Percentiles rank a stretch among this genome's conserved stretches.
Conservation (phyloP, 78 protist genomes). For the slime mould (Dictyostelium discoideum) region DNA sequence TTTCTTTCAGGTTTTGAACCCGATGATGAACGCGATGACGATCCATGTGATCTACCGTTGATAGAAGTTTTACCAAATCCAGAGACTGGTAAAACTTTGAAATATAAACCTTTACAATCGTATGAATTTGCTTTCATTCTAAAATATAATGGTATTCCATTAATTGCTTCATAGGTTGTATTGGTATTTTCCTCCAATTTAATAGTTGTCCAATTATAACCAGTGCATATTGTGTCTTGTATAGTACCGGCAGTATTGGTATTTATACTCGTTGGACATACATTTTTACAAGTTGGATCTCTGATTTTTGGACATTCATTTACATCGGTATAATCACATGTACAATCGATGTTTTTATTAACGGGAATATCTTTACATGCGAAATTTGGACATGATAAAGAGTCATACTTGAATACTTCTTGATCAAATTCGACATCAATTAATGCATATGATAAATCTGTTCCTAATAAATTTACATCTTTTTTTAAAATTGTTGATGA, state of each 20-base stretch:
- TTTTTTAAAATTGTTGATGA: neutral
- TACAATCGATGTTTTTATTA: neutral
- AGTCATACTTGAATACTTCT: neutral
- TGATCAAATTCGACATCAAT: constrained; percentile 31
- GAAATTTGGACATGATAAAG: constrained; percentile 37
- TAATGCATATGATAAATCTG: constrained; percentile 33
- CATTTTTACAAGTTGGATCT: neutral
- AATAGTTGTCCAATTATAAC: constrained; percentile 11
- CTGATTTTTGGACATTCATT: neutral
- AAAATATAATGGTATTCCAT: neutral
- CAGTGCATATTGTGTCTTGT: neutral
- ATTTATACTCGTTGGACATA: neutral
- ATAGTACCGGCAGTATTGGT: neutral
- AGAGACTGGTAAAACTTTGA: neutral
- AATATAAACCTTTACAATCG: constrained; percentile 27
- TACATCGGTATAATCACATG: constrained; percentile 57
- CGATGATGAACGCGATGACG: neutral
- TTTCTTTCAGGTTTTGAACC: neutral
- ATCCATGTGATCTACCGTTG: neutral
- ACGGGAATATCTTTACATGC: neutral
- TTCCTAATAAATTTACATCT: constrained; percentile 26
- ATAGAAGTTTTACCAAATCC: neutral
- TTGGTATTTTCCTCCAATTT: neutral
- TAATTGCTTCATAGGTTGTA: neutral
- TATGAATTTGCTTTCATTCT: constrained; percentile 32